Evolutionary conservation across 2,329 filamentous ascomycete genomes (phyloP).

Genomic region (Fusarium chlamydosporum): DNA sequence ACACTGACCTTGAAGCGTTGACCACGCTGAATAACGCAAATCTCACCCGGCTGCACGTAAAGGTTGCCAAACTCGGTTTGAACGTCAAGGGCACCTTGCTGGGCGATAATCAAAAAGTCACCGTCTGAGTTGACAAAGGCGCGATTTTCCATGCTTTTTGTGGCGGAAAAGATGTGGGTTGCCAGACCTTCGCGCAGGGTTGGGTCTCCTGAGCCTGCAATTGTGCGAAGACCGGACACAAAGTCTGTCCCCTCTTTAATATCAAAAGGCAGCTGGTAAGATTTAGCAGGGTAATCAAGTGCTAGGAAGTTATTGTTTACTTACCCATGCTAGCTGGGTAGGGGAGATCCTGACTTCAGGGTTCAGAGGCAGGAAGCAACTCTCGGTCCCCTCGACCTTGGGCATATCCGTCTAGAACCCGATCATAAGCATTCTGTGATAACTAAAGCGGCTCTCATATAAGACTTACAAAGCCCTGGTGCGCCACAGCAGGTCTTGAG

Average conservation of each 20-base stretch:
- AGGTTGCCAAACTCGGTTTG: conserved; percentile 77
- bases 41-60: conserved; percentile 76
- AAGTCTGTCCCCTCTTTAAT: conserved; percentile 56
- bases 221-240: conserved; percentile 60
- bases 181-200: conserved; percentile 64
- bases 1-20: conserved; percentile 60
- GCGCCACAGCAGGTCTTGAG: conserved; percentile 51
- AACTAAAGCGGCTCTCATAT: accelerated
- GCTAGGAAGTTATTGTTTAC: accelerated
- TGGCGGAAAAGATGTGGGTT: conserved; percentile 64
- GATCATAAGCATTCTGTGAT: neutral
- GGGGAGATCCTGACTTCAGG: conserved; percentile 45
- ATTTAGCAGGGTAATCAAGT: neutral
- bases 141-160: conserved; percentile 61
- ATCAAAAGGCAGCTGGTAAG: conserved; percentile 51
- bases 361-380: conserved; percentile 47
- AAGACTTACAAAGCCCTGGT: conserved; percentile 49
- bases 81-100: conserved; percentile 75
- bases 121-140: conserved; percentile 73
- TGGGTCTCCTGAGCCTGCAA: conserved; percentile 65
- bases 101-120: conserved; percentile 75
- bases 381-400: conserved; percentile 46
- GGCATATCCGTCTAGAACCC: conserved; percentile 43
- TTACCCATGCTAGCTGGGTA: conserved; percentile 48
- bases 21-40: conserved; percentile 76